Conservation (phyloP, 129 eudicot species). For the Flaveria sonorensis region DNA sequence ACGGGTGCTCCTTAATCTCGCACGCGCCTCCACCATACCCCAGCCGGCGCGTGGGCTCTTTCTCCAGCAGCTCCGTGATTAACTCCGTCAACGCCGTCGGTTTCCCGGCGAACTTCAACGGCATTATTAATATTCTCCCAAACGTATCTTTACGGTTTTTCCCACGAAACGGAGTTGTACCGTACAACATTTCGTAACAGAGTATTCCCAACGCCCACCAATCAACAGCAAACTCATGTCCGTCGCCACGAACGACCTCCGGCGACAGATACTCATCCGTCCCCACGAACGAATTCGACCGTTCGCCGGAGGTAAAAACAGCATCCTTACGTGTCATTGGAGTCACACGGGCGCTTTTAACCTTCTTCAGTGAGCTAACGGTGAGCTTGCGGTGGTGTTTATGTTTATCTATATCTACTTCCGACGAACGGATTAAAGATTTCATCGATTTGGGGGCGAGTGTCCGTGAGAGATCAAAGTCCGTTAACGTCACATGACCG, state of each 20-base stretch:
- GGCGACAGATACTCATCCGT: constrained; percentile 94
- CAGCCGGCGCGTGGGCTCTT: constrained; percentile 75
- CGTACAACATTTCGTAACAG: constrained; percentile 83
- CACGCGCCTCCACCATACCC: constrained; percentile 71
- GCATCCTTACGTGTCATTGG: constrained; percentile 48
- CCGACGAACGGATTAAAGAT: constrained; percentile 1
- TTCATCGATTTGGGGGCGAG: constrained; percentile 34
- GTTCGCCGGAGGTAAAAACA: constrained; percentile 46
- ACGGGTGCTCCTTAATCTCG: constrained; percentile 73
- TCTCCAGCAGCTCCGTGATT: constrained; percentile 56
- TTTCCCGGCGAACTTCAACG: constrained; percentile 63
- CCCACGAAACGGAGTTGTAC: constrained; percentile 84
- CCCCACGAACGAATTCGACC: constrained; percentile 84
- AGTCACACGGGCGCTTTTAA: constrained; percentile 72
- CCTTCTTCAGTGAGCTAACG: constrained; percentile 38
- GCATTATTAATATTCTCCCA: constrained; percentile 48
- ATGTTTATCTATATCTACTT: not conserved
- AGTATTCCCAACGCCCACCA: constrained; percentile 95
- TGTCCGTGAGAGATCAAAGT: constrained; percentile 76
- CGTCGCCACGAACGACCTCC: constrained; percentile 77
- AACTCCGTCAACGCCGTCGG: constrained; percentile 64
- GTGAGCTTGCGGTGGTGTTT: not conserved
- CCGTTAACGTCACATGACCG: constrained; percentile 91
- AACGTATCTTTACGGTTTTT: constrained; percentile 73
- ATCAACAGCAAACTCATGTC: constrained; percentile 84